phyloP scores from a whole-genome alignment of 2,329 filamentous ascomycete species.

The Nemania abortiva region DNA sequence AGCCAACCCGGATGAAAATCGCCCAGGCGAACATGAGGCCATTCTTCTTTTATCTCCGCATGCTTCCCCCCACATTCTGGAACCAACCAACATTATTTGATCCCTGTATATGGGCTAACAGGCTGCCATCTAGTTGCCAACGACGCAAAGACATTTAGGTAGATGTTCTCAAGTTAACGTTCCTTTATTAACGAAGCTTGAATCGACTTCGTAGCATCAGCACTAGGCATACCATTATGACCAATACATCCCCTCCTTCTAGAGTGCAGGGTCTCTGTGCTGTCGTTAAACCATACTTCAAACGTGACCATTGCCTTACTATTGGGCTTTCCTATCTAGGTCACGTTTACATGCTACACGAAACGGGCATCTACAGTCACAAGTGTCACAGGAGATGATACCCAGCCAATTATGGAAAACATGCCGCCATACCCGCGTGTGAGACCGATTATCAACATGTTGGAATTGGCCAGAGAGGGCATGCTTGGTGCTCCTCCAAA shows the following conservation, averaged over 20 bases:
- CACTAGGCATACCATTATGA: not conserved
- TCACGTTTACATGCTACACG: conserved; percentile 31
- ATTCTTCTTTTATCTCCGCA: conserved; percentile 18
- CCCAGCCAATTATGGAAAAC: conserved; percentile 49
- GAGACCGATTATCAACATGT: not conserved
- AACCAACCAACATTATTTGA: not conserved
- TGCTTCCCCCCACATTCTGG: conserved; percentile 25
- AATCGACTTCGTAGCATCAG: not conserved
- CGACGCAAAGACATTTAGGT: not conserved
- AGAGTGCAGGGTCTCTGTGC: not conserved
- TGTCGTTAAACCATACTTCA: not conserved
- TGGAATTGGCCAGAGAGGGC: not conserved
- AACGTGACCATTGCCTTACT: conserved; percentile 4
- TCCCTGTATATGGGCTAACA: not conserved
- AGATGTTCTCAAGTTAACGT: conserved; percentile 2
- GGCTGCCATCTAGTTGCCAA: not conserved
- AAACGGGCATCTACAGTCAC: conserved; percentile 40
- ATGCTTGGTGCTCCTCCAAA: not conserved
- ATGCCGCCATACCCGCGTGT: not conserved
- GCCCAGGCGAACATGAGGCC: not conserved
- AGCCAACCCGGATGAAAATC: conserved; percentile 7
- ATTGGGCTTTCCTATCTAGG: conserved; percentile 19
- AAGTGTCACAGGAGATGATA: conserved; percentile 53
- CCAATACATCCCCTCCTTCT: not conserved
- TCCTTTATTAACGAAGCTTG: conserved; percentile 1